Evolutionary conservation across 192 early-diverging fungal species (phyloP).

Genomic region (Backusella westeae): DNA sequence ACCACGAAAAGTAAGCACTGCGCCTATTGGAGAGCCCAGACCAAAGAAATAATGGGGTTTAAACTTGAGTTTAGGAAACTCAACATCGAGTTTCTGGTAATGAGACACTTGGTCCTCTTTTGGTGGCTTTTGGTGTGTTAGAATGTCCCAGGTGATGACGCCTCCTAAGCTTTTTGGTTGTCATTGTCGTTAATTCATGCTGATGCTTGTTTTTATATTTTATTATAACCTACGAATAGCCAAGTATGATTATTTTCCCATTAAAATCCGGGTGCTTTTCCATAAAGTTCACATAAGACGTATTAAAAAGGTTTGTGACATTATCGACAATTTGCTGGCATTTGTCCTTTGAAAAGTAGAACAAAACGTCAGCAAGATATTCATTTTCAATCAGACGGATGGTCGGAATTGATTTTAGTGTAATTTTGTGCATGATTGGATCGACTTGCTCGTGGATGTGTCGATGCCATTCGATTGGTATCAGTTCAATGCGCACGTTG

Average conservation of each 20-base stretch:
- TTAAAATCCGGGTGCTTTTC: slow-evolving; percentile 56
- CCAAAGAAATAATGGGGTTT: slow-evolving; percentile 49
- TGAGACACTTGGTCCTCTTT: slow-evolving; percentile 6
- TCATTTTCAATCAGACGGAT: slow-evolving; percentile 42
- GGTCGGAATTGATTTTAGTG: slow-evolving; percentile 41
- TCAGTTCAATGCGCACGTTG: slow-evolving; percentile 37
- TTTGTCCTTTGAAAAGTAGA: slow-evolving; percentile 37
- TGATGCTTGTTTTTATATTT: background rate
- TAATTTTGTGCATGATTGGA: slow-evolving; percentile 32
- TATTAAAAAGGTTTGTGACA: slow-evolving; percentile 33
- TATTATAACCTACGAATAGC: slow-evolving; percentile 46
- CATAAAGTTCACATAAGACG: slow-evolving; percentile 51
- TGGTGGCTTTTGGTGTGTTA: slow-evolving; percentile 40
- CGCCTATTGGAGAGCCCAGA: slow-evolving; percentile 53
- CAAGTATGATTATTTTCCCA: slow-evolving; percentile 59
- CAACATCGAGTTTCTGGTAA: slow-evolving; percentile 28
- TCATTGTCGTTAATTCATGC: background rate
- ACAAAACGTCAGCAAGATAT: slow-evolving; percentile 38
- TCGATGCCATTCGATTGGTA: slow-evolving; percentile 41
- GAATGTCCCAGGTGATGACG: slow-evolving; percentile 65
- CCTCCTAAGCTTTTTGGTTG: slow-evolving; percentile 49
- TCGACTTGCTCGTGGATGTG: slow-evolving; percentile 36
- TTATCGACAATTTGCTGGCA: slow-evolving; percentile 35
- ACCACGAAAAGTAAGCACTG: slow-evolving; percentile 62
- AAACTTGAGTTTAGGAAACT: slow-evolving; percentile 40